These are phyloP conservation scores for Rickenella mellea DNA, from an alignment of 768 basidiomycete genomes.

Conservation along the genomic window DNA sequence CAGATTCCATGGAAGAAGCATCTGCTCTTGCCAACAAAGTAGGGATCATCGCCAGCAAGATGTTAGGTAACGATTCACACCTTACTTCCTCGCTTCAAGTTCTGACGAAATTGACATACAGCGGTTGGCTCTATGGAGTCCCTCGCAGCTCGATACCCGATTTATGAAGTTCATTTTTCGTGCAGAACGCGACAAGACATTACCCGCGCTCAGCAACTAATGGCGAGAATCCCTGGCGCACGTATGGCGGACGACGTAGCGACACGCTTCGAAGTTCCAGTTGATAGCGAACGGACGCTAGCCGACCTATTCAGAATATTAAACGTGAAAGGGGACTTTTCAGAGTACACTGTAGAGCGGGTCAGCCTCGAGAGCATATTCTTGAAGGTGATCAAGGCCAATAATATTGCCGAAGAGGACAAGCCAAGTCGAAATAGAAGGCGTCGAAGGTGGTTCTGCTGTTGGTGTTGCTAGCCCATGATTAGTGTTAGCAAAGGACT, in stretches of 20 bases:
- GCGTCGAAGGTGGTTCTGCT: too few relatives aligned
- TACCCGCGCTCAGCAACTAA: slow-evolving; percentile 44
- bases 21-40: slow-evolving; percentile 69
- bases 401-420: slow-evolving; percentile 47
- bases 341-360: slow-evolving; percentile 64
- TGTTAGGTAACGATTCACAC: slow-evolving; percentile 49
- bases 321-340: slow-evolving; percentile 40
- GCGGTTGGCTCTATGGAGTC: slow-evolving; percentile 60
- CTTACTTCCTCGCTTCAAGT: background rate
- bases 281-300: slow-evolving; percentile 32
- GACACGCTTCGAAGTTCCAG: slow-evolving; percentile 66
- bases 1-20: slow-evolving; percentile 81
- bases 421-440: too few relatives aligned
- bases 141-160: slow-evolving; percentile 57
- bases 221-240: slow-evolving; percentile 53
- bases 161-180: slow-evolving; percentile 70
- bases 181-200: slow-evolving; percentile 57
- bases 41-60: slow-evolving; percentile 63
- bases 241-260: slow-evolving; percentile 66
- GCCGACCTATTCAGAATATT: slow-evolving; percentile 50
- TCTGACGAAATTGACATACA: slow-evolving; percentile 17
- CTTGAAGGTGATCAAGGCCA: slow-evolving; percentile 57
- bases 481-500: too few relatives aligned
- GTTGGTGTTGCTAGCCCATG: too few relatives aligned
- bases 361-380: slow-evolving; percentile 66